These are phyloP conservation scores for Gymnopus androsaceus DNA, from an alignment of 1,284 basidiomycete genomes.

Conservation along the genomic window DNA sequence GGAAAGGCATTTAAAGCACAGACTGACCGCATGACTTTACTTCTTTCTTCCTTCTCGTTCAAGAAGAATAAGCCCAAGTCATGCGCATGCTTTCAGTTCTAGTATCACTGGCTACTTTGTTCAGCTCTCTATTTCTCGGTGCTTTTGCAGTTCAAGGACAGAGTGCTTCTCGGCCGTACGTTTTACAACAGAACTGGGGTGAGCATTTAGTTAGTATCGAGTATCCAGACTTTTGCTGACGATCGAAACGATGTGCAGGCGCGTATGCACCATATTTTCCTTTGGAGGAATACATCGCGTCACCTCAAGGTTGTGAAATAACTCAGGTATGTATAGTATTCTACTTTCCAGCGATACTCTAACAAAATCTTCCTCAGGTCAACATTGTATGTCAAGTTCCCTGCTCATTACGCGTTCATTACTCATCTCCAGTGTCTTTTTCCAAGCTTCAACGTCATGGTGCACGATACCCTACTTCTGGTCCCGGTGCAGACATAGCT, in stretches of 20 bases:
- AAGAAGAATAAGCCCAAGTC: too few species aligned
- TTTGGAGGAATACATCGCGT: conserved; percentile 45
- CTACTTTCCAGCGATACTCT: not conserved
- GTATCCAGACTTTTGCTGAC: too few species aligned
- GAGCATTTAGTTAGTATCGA: too few species aligned
- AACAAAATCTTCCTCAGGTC: conserved; percentile 39
- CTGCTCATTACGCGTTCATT: not conserved
- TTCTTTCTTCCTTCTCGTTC: too few species aligned
- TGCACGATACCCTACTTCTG: conserved; percentile 73
- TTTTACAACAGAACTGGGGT: not conserved
- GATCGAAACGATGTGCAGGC: too few species aligned
- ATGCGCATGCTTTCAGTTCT: too few species aligned
- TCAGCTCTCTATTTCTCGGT: too few species aligned
- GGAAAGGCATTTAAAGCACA: too few species aligned
- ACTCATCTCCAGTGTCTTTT: conserved; percentile 8
- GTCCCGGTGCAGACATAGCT: conserved; percentile 48
- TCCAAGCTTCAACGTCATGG: conserved; percentile 83
- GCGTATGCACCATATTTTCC: conserved; percentile 63
- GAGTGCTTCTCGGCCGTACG: not conserved
- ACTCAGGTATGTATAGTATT: conserved; percentile 46
- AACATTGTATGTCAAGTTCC: conserved; percentile 54
- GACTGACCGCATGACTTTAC: too few species aligned
- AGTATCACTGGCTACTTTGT: too few species aligned
- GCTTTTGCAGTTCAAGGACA: too few species aligned
- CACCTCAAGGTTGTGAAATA: conserved; percentile 53